phyloP scores from a whole-genome alignment of 2,329 filamentous ascomycete genomes.

The Verticillium alfalfae region DNA sequence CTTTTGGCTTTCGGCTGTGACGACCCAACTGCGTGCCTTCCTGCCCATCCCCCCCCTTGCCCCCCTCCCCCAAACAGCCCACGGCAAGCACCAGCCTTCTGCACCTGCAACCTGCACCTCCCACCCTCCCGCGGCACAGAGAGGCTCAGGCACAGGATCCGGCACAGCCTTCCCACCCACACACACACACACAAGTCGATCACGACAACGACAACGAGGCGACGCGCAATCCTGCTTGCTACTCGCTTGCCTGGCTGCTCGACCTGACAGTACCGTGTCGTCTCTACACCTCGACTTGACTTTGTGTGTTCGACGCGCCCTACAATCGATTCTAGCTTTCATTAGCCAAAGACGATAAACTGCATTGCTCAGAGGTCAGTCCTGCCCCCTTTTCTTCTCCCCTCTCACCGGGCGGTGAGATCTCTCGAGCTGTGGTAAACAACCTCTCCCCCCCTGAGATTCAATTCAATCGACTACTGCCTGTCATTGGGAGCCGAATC shows the following conservation, averaged over 20 bases:
- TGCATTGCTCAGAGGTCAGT: not conserved
- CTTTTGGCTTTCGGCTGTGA: not conserved
- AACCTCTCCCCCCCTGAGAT: not conserved
- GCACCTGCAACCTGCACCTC: not conserved
- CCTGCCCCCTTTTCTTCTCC: not conserved
- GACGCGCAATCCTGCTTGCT: not conserved
- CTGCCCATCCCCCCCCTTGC: not conserved
- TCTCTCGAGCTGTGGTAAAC: not conserved
- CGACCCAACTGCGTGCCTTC: not conserved
- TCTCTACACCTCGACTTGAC: not conserved
- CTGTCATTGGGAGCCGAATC: not conserved
- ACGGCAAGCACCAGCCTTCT: not conserved
- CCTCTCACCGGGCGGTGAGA: not conserved
- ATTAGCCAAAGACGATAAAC: not conserved
- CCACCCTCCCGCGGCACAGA: not conserved
- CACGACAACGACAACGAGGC: not conserved
- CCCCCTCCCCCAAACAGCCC: not conserved
- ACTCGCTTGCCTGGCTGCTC: not conserved
- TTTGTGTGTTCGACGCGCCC: not conserved
- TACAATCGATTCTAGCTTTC: not conserved
- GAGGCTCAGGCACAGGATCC: not conserved
- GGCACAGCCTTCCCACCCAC: not conserved
- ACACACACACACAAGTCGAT: not conserved
- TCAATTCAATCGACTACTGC: not conserved
- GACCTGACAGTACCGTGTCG: not conserved